Percentiles rank a stretch among this genome's conserved stretches.
Conservation (phyloP, 805 yeast genomes). For the Myxozyma neotropica region DNA sequence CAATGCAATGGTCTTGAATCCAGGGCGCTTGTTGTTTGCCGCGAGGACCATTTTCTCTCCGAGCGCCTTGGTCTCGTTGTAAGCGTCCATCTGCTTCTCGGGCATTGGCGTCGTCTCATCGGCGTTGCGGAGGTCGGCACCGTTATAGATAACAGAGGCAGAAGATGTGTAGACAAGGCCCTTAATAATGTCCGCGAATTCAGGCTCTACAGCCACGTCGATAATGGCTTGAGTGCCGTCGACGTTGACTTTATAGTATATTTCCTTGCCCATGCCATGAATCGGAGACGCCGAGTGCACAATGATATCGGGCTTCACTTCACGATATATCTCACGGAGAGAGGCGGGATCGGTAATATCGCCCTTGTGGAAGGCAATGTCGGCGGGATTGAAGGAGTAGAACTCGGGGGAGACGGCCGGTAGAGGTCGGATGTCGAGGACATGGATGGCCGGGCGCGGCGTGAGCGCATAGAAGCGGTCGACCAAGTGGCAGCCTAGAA, state of each 20-base stretch:
- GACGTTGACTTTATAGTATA: conserved; percentile 88
- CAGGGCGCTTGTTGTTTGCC: conserved; percentile 58
- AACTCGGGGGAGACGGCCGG: conserved; percentile 67
- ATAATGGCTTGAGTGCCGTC: conserved; percentile 81
- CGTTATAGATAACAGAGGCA: conserved; percentile 96
- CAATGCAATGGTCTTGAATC: conserved; percentile 75
- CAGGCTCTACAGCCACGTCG: conserved; percentile 40
- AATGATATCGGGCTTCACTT: conserved; percentile 66
- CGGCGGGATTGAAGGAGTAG: conserved; percentile 67
- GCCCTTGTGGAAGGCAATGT: conserved; percentile 68
- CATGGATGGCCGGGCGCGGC: conserved; percentile 74
- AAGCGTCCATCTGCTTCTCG: conserved; percentile 89
- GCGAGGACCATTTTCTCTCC: conserved; percentile 82
- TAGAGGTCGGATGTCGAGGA: conserved; percentile 83
- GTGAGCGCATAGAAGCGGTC: conserved; percentile 72
- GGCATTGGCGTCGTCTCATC: conserved; percentile 96
- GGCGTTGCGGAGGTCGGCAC: conserved; percentile 88
- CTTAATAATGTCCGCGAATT: conserved; percentile 43
- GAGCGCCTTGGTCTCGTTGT: conserved; percentile 76
- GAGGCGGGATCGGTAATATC: conserved; percentile 71
- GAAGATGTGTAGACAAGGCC: conserved; percentile 93
- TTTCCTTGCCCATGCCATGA: conserved; percentile 79
- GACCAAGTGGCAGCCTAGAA: conserved; percentile 86
- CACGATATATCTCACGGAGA: conserved; percentile 61
- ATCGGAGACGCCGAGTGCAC: conserved; percentile 98